Evolutionary conservation across 257 asterid genomes (phyloP), one percentile per base, ranked within the genome.

Genomic region (Gardenia jasminoides): DNA sequence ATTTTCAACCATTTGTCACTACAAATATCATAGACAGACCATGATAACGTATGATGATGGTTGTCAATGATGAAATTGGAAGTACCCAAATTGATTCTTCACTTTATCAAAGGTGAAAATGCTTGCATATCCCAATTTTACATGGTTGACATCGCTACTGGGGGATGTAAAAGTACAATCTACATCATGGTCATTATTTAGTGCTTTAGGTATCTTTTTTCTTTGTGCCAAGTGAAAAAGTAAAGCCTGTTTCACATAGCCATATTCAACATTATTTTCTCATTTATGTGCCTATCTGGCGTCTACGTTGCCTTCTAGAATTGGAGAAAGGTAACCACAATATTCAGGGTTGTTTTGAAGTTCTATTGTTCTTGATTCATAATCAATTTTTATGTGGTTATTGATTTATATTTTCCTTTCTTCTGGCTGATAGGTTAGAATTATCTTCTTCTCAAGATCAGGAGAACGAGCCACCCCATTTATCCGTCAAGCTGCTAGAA

Each of bases 401-500:
- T 68, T 70, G 30, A 44, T 65, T 69, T 46, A 81, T 66, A 43
- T 13, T 59, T 31, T 69, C 77, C 58, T 72, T 80, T 67, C 72
- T 81, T 84, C 79, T 72, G 46, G 71, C 71, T 80, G 48, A 74
- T 78, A 95, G 99, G 97, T 95, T 80, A 95, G 87, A 88, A 97
- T 93, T 77, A 89, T 95, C 80, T 86, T 93, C 87, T 84, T 95
- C 89, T 95, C 99, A 72, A 91, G 86, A 84, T 89, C 97, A 19
- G 99, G 99, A 83, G 98, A 95, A 84, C 97, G 99, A 66, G 99
- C 99, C 56, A 84, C 94, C 70, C 99, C 99, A 58, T 87, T 92
- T 80, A 83, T 93, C 77, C 99, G 99, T 75, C 97, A 85, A 81
- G 93, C 94, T 84, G 94, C 97, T 78, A 86, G 72, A 84, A 86